These are phyloP conservation scores for Diplotaxis tenuifolia DNA, from an alignment of 345 rosid genomes.

Conservation along the genomic window DNA sequence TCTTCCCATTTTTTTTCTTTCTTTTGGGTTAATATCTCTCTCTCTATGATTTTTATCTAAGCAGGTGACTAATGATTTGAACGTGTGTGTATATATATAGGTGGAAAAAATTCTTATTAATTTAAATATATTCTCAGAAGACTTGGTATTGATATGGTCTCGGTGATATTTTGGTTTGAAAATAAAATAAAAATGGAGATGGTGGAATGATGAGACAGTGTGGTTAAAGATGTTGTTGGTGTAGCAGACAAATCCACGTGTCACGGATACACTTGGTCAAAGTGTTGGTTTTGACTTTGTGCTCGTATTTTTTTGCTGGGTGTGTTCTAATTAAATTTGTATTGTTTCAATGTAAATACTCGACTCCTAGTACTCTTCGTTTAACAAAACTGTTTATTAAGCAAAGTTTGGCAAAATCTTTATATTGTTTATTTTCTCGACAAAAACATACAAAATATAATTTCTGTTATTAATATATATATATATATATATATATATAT, in stretches of 20 bases:
- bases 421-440: too few species aligned
- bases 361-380: too few species aligned
- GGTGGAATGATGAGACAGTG: slow-evolving; percentile 41
- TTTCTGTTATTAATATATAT: too few species aligned
- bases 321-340: slow-evolving; percentile 28
- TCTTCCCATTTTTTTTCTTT: slow-evolving; percentile 48
- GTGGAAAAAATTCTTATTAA: too few species aligned
- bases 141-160: too few species aligned
- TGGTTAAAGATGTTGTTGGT: slow-evolving; percentile 35
- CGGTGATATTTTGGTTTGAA: slow-evolving; percentile 4
- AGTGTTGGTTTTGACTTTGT: slow-evolving; percentile 37
- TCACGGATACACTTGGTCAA: slow-evolving; percentile 28
- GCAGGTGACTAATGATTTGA: slow-evolving; percentile 39
- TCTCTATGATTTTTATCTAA: slow-evolving; percentile 11
- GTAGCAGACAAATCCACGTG: slow-evolving; percentile 39
- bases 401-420: too few species aligned
- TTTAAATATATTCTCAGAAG: too few species aligned
- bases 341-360: background rate
- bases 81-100: slow-evolving; percentile 35
- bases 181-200: slow-evolving; percentile 1
- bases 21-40: background rate
- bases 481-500: too few species aligned
- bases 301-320: slow-evolving; percentile 36
- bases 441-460: too few species aligned
- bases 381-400: too few species aligned